Percentiles rank a stretch among this genome's conserved stretches.
These are phyloP conservation scores for Hortaea werneckii DNA, from an alignment of 2,329 filamentous ascomycete genomes.

Conservation along the genomic window DNA sequence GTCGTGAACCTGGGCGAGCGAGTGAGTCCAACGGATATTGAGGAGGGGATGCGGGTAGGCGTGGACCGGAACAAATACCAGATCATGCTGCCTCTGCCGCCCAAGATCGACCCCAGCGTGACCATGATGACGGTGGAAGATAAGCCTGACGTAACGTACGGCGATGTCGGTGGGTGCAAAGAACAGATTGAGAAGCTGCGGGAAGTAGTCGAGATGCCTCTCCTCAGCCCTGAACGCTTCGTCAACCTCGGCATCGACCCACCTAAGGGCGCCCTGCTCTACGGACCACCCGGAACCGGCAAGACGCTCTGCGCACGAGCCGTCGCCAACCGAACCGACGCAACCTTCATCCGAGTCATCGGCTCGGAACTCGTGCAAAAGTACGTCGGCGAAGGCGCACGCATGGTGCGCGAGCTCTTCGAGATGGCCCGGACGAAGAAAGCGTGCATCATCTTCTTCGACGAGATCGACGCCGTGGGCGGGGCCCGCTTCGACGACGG, in stretches of 20 bases:
- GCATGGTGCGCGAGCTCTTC: slow-evolving; percentile 97
- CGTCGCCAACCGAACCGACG: slow-evolving; percentile 94
- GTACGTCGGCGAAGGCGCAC: slow-evolving; percentile 94
- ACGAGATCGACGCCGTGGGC: slow-evolving; percentile 94
- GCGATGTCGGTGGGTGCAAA: slow-evolving; percentile 97
- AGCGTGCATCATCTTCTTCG: slow-evolving; percentile 99
- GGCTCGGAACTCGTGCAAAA: slow-evolving; percentile 97
- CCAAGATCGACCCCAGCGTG: slow-evolving; percentile 97
- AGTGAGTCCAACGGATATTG: slow-evolving; percentile 96
- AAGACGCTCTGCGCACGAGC: slow-evolving; percentile 97
- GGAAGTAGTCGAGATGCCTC: slow-evolving; percentile 97
- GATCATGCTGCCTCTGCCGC: slow-evolving; percentile 88
- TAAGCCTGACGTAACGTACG: slow-evolving; percentile 98
- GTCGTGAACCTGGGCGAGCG: slow-evolving; percentile 95
- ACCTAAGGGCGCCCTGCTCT: slow-evolving; percentile 91
- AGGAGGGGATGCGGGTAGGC: slow-evolving; percentile 96
- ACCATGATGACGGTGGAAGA: slow-evolving; percentile 99
- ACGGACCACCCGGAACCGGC: slow-evolving; percentile 94
- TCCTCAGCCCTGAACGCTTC: slow-evolving; percentile 92
- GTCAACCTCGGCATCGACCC: slow-evolving; percentile 98
- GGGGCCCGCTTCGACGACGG: slow-evolving; percentile 95
- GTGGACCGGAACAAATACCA: slow-evolving; percentile 99
- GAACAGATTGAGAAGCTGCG: slow-evolving; percentile 98
- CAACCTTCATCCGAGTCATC: slow-evolving; percentile 97
- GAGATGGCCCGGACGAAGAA: slow-evolving; percentile 99